Evolutionary conservation across 2,329 filamentous ascomycete species (phyloP).

Genomic region (Metarhizium anisopliae): DNA sequence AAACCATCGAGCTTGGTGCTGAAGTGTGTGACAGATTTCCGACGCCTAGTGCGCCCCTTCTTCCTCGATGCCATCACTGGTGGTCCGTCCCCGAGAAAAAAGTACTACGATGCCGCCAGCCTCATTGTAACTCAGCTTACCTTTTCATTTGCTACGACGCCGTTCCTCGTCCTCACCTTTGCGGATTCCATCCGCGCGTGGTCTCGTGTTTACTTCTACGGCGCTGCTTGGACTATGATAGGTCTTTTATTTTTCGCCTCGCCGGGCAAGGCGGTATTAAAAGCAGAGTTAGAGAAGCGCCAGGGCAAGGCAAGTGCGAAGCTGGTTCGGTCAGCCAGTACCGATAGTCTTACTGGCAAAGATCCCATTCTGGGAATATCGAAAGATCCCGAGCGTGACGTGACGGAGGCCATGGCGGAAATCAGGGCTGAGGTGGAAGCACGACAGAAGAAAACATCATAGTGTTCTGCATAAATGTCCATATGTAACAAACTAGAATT

Average conservation of each 20-base stretch:
- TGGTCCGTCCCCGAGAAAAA: conserved; percentile 61
- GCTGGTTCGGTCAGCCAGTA: conserved; percentile 42
- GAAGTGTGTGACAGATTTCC: conserved; percentile 54
- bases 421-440: conserved; percentile 63
- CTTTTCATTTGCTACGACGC: conserved; percentile 73
- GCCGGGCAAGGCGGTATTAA: conserved; percentile 57
- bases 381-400: conserved; percentile 63
- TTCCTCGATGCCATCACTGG: conserved; percentile 74
- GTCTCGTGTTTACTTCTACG: conserved; percentile 84
- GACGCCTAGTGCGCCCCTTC: conserved; percentile 83
- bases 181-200: conserved; percentile 64
- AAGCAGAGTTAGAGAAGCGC: conserved; percentile 50
- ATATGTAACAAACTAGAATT: background rate
- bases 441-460: conserved; percentile 15
- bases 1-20: background rate
- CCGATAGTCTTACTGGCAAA: conserved; percentile 45
- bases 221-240: conserved; percentile 54
- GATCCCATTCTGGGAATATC: conserved; percentile 70
- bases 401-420: conserved; percentile 71
- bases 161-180: conserved; percentile 77
- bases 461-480: background rate
- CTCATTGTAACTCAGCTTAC: conserved; percentile 70
- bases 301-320: conserved; percentile 35
- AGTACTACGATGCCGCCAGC: conserved; percentile 75
- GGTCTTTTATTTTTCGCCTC: conserved; percentile 72